Evolutionary conservation across 2,329 filamentous ascomycete genomes (phyloP).

Genomic region (Ascochyta rabiei): DNA sequence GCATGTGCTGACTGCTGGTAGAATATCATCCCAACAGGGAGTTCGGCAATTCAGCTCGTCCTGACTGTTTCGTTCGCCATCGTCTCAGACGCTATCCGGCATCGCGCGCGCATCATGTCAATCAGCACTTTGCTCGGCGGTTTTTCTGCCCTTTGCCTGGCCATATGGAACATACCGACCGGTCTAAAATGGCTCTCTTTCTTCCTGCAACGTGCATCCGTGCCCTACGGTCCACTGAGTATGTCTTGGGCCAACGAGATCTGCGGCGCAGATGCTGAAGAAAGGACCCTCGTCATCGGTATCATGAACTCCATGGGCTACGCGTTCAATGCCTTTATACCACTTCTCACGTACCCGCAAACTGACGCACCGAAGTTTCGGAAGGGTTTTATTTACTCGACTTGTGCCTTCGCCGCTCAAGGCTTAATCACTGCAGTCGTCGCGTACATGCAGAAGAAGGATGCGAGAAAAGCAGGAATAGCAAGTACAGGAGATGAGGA

Average conservation of each 20-base stretch:
- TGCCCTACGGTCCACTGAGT: conserved; percentile 41
- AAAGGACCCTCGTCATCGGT: conserved; percentile 54
- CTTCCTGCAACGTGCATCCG: conserved; percentile 36
- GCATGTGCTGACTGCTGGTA: neutral
- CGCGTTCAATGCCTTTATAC: conserved; percentile 54
- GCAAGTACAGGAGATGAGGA: conserved; percentile 13
- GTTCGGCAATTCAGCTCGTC: conserved; percentile 25
- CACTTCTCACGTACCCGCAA: conserved; percentile 33
- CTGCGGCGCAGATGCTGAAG: conserved; percentile 52
- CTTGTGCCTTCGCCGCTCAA: conserved; percentile 21
- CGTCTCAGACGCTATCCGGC: conserved; percentile 24
- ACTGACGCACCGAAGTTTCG: conserved; percentile 23
- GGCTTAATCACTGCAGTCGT: conserved; percentile 18
- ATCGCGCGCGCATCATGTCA: conserved; percentile 24
- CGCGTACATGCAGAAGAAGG: conserved; percentile 23
- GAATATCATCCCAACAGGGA: conserved; percentile 28
- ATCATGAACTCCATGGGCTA: conserved; percentile 55
- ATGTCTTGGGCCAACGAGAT: conserved; percentile 57
- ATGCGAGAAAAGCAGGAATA: conserved; percentile 12
- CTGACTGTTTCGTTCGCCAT: conserved; percentile 25
- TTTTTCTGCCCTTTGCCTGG: conserved; percentile 34
- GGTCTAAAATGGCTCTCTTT: conserved; percentile 44
- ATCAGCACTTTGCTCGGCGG: conserved; percentile 23
- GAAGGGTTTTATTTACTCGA: conserved; percentile 25
- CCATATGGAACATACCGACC: conserved; percentile 39